Evolutionary conservation across 1,284 basidiomycete species (phyloP).

Genomic region (Malassezia cuniculi): DNA sequence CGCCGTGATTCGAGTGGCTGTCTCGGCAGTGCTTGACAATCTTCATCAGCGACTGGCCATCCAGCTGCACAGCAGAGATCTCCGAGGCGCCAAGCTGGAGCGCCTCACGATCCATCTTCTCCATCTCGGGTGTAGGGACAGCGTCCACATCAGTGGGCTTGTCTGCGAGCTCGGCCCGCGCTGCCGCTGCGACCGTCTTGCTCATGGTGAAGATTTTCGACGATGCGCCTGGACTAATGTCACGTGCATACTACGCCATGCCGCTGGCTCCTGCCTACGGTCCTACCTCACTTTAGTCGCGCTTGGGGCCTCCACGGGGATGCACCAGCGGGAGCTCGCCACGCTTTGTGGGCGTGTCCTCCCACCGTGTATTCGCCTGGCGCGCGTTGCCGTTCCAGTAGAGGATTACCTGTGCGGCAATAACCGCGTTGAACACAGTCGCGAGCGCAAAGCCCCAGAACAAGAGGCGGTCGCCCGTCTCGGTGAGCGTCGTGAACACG

Average conservation of each 20-base stretch:
- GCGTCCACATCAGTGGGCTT: slow-evolving; percentile 4
- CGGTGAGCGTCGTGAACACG: slow-evolving; percentile 43
- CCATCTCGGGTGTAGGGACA: not conserved
- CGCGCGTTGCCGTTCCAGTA: slow-evolving; percentile 32
- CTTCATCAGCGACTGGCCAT: slow-evolving; percentile 42
- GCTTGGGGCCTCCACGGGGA: not conserved
- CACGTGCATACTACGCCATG: too few relatives aligned
- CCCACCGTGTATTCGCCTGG: not conserved
- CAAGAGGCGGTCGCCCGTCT: slow-evolving; percentile 40
- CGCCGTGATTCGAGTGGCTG: slow-evolving; percentile 27
- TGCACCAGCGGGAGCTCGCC: slow-evolving; percentile 5
- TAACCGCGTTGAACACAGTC: slow-evolving; percentile 41
- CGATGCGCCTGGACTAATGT: not conserved
- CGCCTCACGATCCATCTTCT: slow-evolving; percentile 16
- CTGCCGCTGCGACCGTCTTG: slow-evolving; percentile 7
- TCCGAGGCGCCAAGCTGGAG: slow-evolving; percentile 35
- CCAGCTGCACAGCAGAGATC: slow-evolving; percentile 37
- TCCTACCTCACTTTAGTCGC: not conserved
- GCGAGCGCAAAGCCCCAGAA: slow-evolving; percentile 42
- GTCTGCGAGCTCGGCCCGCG: too few relatives aligned
- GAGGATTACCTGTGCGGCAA: slow-evolving; percentile 33
- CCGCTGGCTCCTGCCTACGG: too few relatives aligned
- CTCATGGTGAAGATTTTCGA: slow-evolving; percentile 13
- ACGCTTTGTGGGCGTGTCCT: too few relatives aligned
- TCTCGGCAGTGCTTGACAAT: slow-evolving; percentile 44